These are phyloP conservation scores for Plasmodium berghei DNA, from an alignment of 169 alveolate genomes.

Conservation along the genomic window DNA sequence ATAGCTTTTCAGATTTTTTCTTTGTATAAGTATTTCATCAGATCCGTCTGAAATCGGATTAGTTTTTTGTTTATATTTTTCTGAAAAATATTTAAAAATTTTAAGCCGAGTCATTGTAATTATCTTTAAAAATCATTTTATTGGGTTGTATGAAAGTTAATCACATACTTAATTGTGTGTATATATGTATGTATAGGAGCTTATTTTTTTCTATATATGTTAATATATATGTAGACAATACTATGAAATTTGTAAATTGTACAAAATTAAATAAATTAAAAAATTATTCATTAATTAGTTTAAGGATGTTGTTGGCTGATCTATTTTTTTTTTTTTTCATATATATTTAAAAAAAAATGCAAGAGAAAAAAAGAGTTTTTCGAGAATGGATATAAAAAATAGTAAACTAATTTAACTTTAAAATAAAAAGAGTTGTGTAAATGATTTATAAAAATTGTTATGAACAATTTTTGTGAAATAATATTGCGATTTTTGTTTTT, in stretches of 20 bases:
- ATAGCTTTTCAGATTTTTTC: conserved; percentile 40
- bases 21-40: conserved; percentile 8
- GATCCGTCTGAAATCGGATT: conserved; percentile 21
- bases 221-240: not conserved
- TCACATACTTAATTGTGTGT: not conserved
- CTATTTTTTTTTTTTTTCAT: no score
- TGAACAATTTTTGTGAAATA: no score
- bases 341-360: no score
- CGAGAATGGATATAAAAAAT: no score
- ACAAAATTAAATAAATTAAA: no score
- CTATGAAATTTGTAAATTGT: not conserved
- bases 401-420: no score
- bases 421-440: no score
- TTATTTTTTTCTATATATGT: not conserved
- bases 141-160: not conserved
- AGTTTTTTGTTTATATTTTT: conserved; percentile 35
- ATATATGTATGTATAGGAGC: not conserved
- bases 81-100: conserved; percentile 60
- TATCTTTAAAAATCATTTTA: not conserved
- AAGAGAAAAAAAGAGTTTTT: no score
- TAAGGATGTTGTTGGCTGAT: no score
- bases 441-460: no score
- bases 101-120: conserved; percentile 42
- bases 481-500: no score
- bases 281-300: no score